Conservation (phyloP, 176 grass and related monocot species). For the Bothriochloa decipiens region DNA sequence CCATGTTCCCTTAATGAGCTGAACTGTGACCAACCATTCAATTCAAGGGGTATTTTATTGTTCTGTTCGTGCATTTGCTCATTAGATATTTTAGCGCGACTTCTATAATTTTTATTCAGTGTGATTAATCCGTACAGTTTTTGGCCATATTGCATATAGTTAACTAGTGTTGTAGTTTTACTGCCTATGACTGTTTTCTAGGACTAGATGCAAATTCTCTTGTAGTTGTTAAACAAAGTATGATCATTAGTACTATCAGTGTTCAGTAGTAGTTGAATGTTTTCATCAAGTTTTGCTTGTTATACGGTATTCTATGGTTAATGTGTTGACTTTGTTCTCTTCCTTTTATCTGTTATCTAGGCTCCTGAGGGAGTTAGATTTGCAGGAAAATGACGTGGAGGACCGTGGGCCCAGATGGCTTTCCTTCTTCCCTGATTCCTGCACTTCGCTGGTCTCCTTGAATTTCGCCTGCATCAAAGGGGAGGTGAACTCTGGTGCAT, state of each 20-base stretch:
- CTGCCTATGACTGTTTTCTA: background rate
- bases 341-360: slow-evolving; percentile 41
- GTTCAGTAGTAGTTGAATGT: background rate
- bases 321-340: slow-evolving; percentile 14
- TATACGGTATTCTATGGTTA: slow-evolving; percentile 14
- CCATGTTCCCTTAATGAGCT: background rate
- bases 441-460: slow-evolving; percentile 73
- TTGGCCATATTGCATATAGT: background rate
- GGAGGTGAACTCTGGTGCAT: slow-evolving; percentile 59
- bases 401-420: slow-evolving; percentile 86
- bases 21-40: background rate
- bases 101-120: background rate
- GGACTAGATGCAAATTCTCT: background rate
- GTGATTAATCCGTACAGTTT: background rate
- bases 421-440: slow-evolving; percentile 82
- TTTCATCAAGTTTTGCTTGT: slow-evolving; percentile 5
- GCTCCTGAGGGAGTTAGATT: slow-evolving; percentile 76
- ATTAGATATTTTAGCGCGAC: background rate
- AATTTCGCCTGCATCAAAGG: slow-evolving; percentile 87
- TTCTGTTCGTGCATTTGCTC: background rate
- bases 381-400: slow-evolving; percentile 95
- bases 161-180: background rate
- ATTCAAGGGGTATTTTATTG: slow-evolving; percentile 1
- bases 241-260: background rate
- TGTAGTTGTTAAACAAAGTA: background rate